Evolutionary conservation across 2,329 filamentous ascomycete genomes (phyloP).

Genomic region (Fusarium falciforme): DNA sequence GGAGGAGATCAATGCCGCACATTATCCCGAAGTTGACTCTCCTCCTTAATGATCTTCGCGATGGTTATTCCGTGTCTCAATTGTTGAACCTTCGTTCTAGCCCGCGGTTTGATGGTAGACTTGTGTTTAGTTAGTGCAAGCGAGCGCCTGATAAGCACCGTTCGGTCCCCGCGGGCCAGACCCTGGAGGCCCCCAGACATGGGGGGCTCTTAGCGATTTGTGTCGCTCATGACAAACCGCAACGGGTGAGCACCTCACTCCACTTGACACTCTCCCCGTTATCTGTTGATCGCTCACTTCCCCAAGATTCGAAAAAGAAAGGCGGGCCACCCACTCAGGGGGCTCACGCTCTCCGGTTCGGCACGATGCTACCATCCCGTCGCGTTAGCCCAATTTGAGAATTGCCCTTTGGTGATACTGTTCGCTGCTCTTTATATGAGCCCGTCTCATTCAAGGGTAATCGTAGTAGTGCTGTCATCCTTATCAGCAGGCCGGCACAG

Average conservation of each 20-base stretch:
- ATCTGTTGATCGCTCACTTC: constrained; percentile 15
- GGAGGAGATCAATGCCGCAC: neutral
- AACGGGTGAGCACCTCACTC: neutral
- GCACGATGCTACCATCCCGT: constrained; percentile 27
- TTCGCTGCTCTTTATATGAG: neutral
- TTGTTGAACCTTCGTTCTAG: neutral
- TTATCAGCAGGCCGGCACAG: constrained; percentile 22
- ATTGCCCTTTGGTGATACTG: constrained; percentile 1
- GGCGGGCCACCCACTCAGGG: neutral
- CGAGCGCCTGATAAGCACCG: constrained; percentile 50
- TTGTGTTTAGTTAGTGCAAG: constrained; percentile 47
- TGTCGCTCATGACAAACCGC: constrained; percentile 35
- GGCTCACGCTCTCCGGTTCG: neutral
- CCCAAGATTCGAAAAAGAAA: constrained; percentile 19
- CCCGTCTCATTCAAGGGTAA: neutral
- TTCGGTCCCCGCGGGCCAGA: constrained; percentile 8
- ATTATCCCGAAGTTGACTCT: neutral
- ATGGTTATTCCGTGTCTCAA: neutral
- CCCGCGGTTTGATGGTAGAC: constrained; percentile 43
- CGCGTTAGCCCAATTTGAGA: constrained; percentile 14
- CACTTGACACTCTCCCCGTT: neutral
- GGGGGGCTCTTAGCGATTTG: constrained; percentile 25
- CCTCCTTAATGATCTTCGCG: neutral
- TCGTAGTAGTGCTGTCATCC: neutral
- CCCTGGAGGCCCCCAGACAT: constrained; percentile 1